Evolutionary conservation across 2,329 filamentous ascomycete genomes (phyloP), one percentile per base, ranked within the genome.

Genomic region (Colletotrichum sp.): DNA sequence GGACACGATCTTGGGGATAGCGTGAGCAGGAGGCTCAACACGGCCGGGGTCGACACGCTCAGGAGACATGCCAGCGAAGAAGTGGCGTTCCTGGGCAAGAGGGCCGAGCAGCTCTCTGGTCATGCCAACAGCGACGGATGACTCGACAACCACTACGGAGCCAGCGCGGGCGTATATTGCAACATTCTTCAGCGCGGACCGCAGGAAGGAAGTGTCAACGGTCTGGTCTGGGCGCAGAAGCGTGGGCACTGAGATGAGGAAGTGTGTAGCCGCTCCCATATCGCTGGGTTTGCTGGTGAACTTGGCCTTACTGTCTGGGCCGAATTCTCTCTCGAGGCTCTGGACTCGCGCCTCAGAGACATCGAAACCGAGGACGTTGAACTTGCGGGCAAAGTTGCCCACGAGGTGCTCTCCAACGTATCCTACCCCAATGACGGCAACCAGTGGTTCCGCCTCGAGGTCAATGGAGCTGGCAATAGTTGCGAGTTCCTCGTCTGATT

Each of bases 121-220:
- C 86, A 89, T 91, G 24, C 89, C 89, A 12, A 91, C 87, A 12
- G 88, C 87, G 24, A 91, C 89, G 2, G 88, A 89, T 75, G 87
- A 89, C 78, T 91, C 89, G 30, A 91, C 85, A 30, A 91, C 87
- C 8, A 90, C 85, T 8, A 85, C 87, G 1, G 86, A 84, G 5
- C 88, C 88, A 5, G 80, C 82, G 2, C 85, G 83, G 7, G 85
- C 88, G 55, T 88, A 81, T 16, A 78, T 79, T 5, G 81, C 80
- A 12, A 90, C 85, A 6, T 84, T 84, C 16, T 78, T 78, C 24
- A 90, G 80, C 2, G 89, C 88, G 64, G 82, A 86, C 21, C 82
- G 79, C 7, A 90, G 80, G 77, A 86, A 88, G 3, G 88, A 87
- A 3, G 86, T 84, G 77, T 90, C 87, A 74, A 90, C 84, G 5